Evolutionary conservation across 1,139 yeast species (phyloP).

Genomic region (Sugiyamaella paludigena): DNA sequence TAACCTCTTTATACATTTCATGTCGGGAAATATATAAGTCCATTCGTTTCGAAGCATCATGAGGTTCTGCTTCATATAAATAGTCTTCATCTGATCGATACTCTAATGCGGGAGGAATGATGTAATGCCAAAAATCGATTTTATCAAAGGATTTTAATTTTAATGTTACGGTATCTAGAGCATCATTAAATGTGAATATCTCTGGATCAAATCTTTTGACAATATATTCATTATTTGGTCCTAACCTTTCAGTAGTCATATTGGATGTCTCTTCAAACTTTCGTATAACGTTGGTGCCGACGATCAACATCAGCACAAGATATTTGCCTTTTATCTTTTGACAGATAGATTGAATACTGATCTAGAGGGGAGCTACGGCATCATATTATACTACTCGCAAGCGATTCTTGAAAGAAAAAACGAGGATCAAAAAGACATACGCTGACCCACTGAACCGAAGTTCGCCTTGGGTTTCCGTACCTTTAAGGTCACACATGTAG

Average conservation of each 20-base stretch:
- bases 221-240: slow-evolving; percentile 1
- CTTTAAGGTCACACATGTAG: too few relatives aligned
- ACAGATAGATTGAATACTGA: too few relatives aligned
- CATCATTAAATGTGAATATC: background rate
- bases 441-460: too few relatives aligned
- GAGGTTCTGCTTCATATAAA: slow-evolving; percentile 1
- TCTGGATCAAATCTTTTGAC: slow-evolving; percentile 7
- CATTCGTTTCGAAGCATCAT: slow-evolving; percentile 6
- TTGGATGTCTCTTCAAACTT: too few relatives aligned
- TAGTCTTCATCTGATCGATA: slow-evolving; percentile 1
- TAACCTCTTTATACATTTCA: background rate
- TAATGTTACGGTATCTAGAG: slow-evolving; percentile 1
- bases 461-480: too few relatives aligned
- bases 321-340: too few relatives aligned
- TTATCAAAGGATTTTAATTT: slow-evolving; percentile 1
- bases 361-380: too few relatives aligned
- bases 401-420: too few relatives aligned
- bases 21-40: background rate
- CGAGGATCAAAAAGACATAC: too few relatives aligned
- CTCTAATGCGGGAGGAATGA: background rate
- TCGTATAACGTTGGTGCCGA: too few relatives aligned
- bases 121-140: background rate
- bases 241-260: background rate
- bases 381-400: too few relatives aligned
- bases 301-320: too few relatives aligned